Evolutionary conservation across 208 protist species (phyloP), one percentile per base, ranked within the genome.

Genomic region (Acanthamoeba sp.): DNA sequence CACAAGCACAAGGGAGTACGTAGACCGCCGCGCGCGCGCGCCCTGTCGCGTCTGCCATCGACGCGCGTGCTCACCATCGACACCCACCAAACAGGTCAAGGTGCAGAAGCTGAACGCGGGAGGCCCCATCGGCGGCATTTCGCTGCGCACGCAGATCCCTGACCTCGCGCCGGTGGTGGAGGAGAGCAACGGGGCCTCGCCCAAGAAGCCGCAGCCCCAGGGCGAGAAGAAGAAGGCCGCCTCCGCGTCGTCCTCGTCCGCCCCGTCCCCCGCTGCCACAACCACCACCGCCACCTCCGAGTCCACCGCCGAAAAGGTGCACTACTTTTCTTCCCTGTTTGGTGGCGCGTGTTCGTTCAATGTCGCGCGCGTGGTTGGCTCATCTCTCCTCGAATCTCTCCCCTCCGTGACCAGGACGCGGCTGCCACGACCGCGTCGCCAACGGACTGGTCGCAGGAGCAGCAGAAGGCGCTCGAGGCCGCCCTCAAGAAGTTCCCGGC

Each of bases 381-480:
- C 45, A 52, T n/a, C n/a, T n/a, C n/a, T n/a, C n/a, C n/a, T n/a
- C 45, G 18, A 50, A 16, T 50, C 45, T 12, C 45, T 50, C 14
- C 45, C 45, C 10, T 20, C 45, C 1, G 45, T 3, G 12, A 52
- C 45, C 10, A 16, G 40, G 27, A 57, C 9, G 12, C 73, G 62
- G 1, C 66, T 9, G 36, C n/a, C 71, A 27, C 34, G 22, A n/a
- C n/a, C n/a, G 9, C 66, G 32, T 40, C 18, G 9, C 71, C 71
- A 27, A 73, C 84, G 87, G 97, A 98, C 40, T 99, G 99, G 99
- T 98, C 97, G 32, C 85, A 97, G 48, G 97, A 98, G 92, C 98
- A 99, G 96, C 99, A 99, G 94, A 99, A 99, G 95, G 97, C 98
- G 87, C 96, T 99, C 12, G 99, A 99, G 96, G 95, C 97, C 55